Percentiles rank a stretch among this genome's conserved stretches.
phyloP scores from a whole-genome alignment of 2,329 filamentous ascomycete genomes.

The Neopestalotiopsis rosae region DNA sequence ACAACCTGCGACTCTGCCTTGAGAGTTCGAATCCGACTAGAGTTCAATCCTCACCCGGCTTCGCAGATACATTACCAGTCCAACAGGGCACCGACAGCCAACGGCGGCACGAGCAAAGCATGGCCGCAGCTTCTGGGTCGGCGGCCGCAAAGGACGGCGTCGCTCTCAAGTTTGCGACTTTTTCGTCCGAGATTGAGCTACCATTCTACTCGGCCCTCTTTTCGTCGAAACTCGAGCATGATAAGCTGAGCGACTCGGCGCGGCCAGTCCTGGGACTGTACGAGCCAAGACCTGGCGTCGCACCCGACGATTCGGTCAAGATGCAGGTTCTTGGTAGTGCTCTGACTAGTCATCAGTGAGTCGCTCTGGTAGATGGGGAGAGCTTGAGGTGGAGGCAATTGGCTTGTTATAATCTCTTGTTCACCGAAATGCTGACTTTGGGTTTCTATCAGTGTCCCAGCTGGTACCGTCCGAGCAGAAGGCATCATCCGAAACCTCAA shows the following conservation, averaged over 20 bases:
- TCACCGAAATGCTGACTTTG: not conserved
- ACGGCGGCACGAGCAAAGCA: not conserved
- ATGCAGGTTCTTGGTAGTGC: constrained; percentile 92
- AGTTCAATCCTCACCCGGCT: not conserved
- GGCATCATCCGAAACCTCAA: constrained; percentile 97
- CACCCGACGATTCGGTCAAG: constrained; percentile 78
- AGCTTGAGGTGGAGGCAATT: not conserved
- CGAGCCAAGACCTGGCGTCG: constrained; percentile 75
- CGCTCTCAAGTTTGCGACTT: constrained; percentile 76
- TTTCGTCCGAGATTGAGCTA: constrained; percentile 91
- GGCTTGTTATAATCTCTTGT: not conserved
- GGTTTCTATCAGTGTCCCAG: not conserved
- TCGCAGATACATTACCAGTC: not conserved
- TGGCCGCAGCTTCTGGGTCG: constrained; percentile 10
- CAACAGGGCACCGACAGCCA: not conserved
- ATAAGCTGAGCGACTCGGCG: constrained; percentile 93
- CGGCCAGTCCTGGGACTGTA: constrained; percentile 88
- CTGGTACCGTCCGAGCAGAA: constrained; percentile 72
- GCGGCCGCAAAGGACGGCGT: constrained; percentile 10
- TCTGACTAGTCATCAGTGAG: constrained; percentile 82
- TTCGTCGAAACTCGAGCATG: constrained; percentile 89
- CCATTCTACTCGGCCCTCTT: constrained; percentile 96
- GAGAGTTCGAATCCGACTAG: not conserved
- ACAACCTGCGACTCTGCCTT: not conserved
- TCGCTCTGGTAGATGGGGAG: constrained; percentile 26